Percentiles rank a stretch among this genome's conserved stretches.
Evolutionary conservation across 495 filamentous ascomycete genomes (phyloP).

Genomic region (Tetracladium setigerum): DNA sequence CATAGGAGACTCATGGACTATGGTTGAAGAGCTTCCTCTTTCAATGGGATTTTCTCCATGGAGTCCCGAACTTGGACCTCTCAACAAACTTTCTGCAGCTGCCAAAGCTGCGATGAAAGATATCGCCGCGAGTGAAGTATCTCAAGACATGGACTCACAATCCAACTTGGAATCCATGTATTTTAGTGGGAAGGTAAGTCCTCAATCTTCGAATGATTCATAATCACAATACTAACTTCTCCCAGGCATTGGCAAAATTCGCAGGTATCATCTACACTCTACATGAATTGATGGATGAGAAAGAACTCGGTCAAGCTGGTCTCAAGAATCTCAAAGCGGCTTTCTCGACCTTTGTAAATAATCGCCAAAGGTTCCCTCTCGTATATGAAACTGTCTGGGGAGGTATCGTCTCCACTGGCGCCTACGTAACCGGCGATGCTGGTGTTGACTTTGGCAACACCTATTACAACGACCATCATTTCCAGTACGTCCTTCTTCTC

Average conservation of each 20-base stretch:
- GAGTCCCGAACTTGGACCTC: constrained; percentile 45
- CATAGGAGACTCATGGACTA: constrained; percentile 67
- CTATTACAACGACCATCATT: constrained; percentile 95
- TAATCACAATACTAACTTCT: constrained; percentile 16
- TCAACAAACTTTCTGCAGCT: constrained; percentile 39
- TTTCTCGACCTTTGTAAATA: constrained; percentile 69
- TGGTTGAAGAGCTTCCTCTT: constrained; percentile 71
- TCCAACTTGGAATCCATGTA: constrained; percentile 87
- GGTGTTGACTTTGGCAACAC: constrained; percentile 76
- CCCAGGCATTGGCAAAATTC: constrained; percentile 77
- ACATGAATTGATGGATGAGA: constrained; percentile 56
- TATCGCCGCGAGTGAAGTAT: constrained; percentile 57
- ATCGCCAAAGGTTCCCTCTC: constrained; percentile 69
- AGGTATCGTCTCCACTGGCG: constrained; percentile 74
- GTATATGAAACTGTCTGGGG: constrained; percentile 81
- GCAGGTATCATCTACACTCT: constrained; percentile 64
- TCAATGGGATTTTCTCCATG: constrained; percentile 72
- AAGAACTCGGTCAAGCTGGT: constrained; percentile 49
- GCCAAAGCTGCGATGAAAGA: constrained; percentile 47
- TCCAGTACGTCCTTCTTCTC: constrained; percentile 42
- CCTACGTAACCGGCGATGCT: constrained; percentile 64
- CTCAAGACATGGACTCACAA: constrained; percentile 62
- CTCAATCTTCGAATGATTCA: neutral
- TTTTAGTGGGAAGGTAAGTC: constrained; percentile 73
- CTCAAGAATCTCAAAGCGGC: constrained; percentile 62